Evolutionary conservation across 768 basidiomycete genomes (phyloP).

Genomic region (Trametes punicea): DNA sequence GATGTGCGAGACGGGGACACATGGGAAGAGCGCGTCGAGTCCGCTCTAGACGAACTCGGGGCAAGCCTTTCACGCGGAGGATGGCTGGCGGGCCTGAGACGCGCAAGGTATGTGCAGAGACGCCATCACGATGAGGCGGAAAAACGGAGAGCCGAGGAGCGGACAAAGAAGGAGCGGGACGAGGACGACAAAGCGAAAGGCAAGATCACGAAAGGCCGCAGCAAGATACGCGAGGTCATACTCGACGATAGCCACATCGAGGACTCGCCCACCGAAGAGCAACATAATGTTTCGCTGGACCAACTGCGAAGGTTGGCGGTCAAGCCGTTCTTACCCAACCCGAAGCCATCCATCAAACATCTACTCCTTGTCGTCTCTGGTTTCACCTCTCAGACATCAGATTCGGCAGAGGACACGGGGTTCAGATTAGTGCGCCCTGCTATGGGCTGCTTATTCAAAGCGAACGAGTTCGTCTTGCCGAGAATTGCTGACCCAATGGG

Average conservation of each 20-base stretch:
- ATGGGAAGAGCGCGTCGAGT: slow-evolving; percentile 47
- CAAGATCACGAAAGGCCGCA: slow-evolving; percentile 12
- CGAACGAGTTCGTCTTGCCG: slow-evolving; percentile 25
- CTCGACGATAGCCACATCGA: slow-evolving; percentile 10
- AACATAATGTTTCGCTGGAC: slow-evolving; percentile 18
- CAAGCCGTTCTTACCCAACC: slow-evolving; percentile 26
- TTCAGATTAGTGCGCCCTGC: slow-evolving; percentile 16
- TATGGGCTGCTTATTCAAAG: slow-evolving; percentile 44
- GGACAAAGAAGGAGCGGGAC: slow-evolving; percentile 22
- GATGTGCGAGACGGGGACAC: slow-evolving; percentile 27
- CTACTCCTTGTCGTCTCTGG: slow-evolving; percentile 52
- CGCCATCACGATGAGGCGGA: slow-evolving; percentile 29
- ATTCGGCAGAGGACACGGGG: slow-evolving; percentile 37
- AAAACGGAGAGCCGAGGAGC: slow-evolving; percentile 19
- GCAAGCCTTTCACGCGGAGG: slow-evolving; percentile 36
- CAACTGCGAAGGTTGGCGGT: slow-evolving; percentile 29
- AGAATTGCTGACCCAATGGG: background rate
- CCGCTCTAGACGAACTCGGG: slow-evolving; percentile 46
- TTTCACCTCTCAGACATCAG: slow-evolving; percentile 18
- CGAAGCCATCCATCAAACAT: slow-evolving; percentile 38
- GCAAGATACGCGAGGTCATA: slow-evolving; percentile 13
- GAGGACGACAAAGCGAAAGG: slow-evolving; percentile 20
- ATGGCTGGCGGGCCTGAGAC: slow-evolving; percentile 47
- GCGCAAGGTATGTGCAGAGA: slow-evolving; percentile 30
- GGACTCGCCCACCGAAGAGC: slow-evolving; percentile 5